Evolutionary conservation across 805 yeast species (phyloP).

Genomic region (Ogataea methylovora): DNA sequence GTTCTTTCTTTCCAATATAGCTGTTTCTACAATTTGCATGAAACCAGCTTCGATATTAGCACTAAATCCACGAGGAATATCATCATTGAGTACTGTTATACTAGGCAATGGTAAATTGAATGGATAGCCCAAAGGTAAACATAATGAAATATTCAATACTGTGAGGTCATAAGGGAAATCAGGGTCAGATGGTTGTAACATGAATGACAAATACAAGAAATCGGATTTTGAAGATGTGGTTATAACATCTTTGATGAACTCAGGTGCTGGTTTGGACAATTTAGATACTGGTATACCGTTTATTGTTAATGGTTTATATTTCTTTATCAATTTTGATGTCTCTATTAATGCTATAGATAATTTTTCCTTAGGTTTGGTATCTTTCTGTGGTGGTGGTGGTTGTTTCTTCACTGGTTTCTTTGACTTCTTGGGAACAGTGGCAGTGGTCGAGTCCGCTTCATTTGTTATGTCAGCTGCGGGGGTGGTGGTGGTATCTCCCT

Average conservation of each 20-base stretch:
- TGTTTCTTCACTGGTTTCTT: conserved; percentile 1
- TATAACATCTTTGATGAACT: conserved; percentile 10
- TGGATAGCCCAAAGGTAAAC: conserved; percentile 53
- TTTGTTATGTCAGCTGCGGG: background rate
- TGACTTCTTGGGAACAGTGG: background rate
- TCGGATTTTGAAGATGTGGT: conserved; percentile 7
- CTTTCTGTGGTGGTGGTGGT: conserved; percentile 3
- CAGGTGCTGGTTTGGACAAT: conserved; percentile 11
- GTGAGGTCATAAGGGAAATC: conserved; percentile 64
- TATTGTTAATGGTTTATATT: conserved; percentile 19
- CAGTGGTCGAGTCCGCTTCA: too few relatives aligned
- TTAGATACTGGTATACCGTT: conserved; percentile 20
- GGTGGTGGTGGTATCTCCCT: background rate
- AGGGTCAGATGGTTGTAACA: conserved; percentile 56
- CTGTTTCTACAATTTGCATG: conserved; percentile 33
- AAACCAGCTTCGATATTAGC: conserved; percentile 64
- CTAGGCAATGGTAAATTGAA: conserved; percentile 31
- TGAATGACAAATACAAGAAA: conserved; percentile 33
- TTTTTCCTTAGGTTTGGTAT: background rate
- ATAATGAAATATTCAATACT: conserved; percentile 41
- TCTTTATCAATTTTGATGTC: conserved; percentile 12
- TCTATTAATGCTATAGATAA: conserved; percentile 10
- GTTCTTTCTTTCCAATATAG: conserved; percentile 24
- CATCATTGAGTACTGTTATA: conserved; percentile 52
- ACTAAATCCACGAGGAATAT: conserved; percentile 63